phyloP scores from a whole-genome alignment of 2,329 filamentous ascomycete species.

The Cladosporium sp. region DNA sequence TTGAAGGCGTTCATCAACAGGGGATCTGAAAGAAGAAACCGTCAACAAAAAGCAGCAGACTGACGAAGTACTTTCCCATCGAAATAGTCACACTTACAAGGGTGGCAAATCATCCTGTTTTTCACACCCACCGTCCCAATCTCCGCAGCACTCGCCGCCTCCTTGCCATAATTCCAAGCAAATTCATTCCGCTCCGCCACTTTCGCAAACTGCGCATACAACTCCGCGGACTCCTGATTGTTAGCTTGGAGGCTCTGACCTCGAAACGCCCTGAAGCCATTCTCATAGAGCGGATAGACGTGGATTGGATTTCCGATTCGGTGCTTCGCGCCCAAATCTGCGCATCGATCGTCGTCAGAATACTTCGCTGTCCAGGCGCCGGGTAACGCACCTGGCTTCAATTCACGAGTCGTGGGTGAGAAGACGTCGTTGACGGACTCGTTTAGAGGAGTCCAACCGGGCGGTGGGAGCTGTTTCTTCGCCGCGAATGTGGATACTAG shows the following conservation, averaged over 20 bases:
- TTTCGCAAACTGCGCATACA: slow-evolving; percentile 60
- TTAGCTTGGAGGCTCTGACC: slow-evolving; percentile 54
- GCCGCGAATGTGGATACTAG: slow-evolving; percentile 52
- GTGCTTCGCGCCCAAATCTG: slow-evolving; percentile 55
- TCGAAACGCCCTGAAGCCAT: slow-evolving; percentile 55
- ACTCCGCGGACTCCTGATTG: slow-evolving; percentile 43
- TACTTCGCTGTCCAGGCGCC: slow-evolving; percentile 7
- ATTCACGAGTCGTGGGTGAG: slow-evolving; percentile 46
- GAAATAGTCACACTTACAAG: no score
- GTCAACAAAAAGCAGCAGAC: slow-evolving; percentile 16
- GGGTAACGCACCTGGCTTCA: slow-evolving; percentile 25
- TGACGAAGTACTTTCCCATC: not conserved
- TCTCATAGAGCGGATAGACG: slow-evolving; percentile 65
- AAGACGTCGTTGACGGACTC: slow-evolving; percentile 47
- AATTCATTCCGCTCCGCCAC: slow-evolving; percentile 51
- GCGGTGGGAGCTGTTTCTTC: slow-evolving; percentile 52
- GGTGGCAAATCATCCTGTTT: slow-evolving; percentile 66
- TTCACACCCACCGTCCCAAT: slow-evolving; percentile 53
- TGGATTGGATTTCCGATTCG: slow-evolving; percentile 61
- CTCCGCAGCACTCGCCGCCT: slow-evolving; percentile 41
- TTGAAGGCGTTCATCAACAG: slow-evolving; percentile 71
- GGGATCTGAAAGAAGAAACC: no score
- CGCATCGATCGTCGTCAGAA: not conserved
- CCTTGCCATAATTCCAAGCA: slow-evolving; percentile 55
- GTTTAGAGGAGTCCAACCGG: slow-evolving; percentile 54